Conservation (phyloP, 257 asterid species). For the Plectranthus barbatus region DNA sequence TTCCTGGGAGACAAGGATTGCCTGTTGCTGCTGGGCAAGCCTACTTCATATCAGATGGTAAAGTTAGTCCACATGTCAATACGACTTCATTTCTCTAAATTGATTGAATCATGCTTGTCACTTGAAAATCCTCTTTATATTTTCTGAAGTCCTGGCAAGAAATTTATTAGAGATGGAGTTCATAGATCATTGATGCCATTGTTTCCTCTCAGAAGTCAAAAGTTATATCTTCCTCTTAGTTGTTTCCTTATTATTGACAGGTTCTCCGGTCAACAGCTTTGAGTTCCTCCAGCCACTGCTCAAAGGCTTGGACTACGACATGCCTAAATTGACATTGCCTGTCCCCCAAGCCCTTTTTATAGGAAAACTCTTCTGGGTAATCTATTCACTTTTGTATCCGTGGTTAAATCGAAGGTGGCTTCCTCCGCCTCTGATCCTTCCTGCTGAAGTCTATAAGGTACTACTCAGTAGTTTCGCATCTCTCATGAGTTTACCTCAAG, state of each 20-base stretch:
- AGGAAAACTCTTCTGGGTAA: conserved; percentile 57
- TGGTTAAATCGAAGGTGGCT: conserved; percentile 65
- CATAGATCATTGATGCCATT: background rate
- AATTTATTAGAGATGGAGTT: background rate
- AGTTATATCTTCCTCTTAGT: background rate
- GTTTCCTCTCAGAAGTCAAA: background rate
- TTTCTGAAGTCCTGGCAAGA: background rate
- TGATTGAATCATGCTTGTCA: background rate
- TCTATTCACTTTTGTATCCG: conserved; percentile 67
- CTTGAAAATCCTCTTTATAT: background rate
- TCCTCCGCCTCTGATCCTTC: conserved; percentile 89
- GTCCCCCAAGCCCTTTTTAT: conserved; percentile 67
- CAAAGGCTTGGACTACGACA: conserved; percentile 59
- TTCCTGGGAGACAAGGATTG: conserved; percentile 71
- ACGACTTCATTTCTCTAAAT: background rate
- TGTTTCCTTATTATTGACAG: conserved; percentile 31
- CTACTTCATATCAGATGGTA: conserved; percentile 95
- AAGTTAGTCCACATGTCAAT: background rate
- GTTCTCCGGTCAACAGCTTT: conserved; percentile 84
- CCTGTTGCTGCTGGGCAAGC: conserved; percentile 94
- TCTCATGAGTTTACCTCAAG: background rate
- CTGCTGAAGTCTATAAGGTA: conserved; percentile 91
- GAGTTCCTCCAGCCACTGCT: conserved; percentile 72
- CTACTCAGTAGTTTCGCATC: background rate
- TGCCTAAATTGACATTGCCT: conserved; percentile 56